These are phyloP conservation scores for Prunus kanzakura DNA, from an alignment of 306 rosid genomes.

Conservation along the genomic window DNA sequence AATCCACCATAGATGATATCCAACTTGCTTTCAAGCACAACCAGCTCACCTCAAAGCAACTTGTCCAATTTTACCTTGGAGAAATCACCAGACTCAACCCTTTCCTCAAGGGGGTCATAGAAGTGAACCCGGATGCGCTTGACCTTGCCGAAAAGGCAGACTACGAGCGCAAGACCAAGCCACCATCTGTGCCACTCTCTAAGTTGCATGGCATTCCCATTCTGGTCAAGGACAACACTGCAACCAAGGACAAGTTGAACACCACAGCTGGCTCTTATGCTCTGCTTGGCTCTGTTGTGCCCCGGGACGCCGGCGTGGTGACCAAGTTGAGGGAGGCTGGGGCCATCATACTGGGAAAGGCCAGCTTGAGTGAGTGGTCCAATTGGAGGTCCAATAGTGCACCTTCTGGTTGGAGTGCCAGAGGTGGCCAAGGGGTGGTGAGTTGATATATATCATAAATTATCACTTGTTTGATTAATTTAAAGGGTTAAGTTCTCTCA, in stretches of 20 bases:
- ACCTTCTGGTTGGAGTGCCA: conserved; percentile 50
- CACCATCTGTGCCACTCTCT: background rate
- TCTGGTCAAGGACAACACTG: conserved; percentile 58
- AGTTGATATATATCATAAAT: background rate
- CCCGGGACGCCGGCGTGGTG: conserved; percentile 60
- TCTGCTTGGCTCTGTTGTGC: conserved; percentile 52
- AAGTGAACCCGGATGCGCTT: conserved; percentile 63
- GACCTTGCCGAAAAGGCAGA: conserved; percentile 63
- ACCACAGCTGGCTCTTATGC: conserved; percentile 63
- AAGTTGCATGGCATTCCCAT: conserved; percentile 61
- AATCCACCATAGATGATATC: conserved; percentile 53
- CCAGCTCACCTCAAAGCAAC: conserved; percentile 40
- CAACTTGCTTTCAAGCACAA: conserved; percentile 41
- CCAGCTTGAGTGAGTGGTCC: conserved; percentile 54
- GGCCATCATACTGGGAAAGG: conserved; percentile 61
- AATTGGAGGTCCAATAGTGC: conserved; percentile 23
- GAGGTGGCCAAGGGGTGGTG: conserved; percentile 54
- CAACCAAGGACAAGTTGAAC: conserved; percentile 50
- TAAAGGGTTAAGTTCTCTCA: background rate
- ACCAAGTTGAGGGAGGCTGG: conserved; percentile 47
- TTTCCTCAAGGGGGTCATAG: conserved; percentile 51
- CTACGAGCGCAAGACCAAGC: conserved; percentile 28
- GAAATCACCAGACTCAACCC: conserved; percentile 50
- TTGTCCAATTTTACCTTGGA: conserved; percentile 45
- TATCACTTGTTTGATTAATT: background rate